These are phyloP conservation scores for Tagetes patula DNA, from an alignment of 129 eudicot genomes.

Conservation along the genomic window DNA sequence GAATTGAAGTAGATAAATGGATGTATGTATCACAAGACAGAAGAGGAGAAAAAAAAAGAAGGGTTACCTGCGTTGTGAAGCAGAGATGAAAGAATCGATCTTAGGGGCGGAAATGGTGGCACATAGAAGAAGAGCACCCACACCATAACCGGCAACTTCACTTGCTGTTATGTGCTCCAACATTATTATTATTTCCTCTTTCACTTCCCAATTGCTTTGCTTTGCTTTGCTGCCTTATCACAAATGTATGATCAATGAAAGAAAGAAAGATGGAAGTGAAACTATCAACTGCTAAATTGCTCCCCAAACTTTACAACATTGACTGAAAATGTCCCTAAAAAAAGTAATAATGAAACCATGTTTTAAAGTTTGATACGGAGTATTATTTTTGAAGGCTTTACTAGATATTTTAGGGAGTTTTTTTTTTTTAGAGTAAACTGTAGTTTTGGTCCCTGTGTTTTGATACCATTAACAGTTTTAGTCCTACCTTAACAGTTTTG, in stretches of 20 bases:
- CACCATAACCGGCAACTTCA: constrained; percentile 87
- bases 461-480: too few relatives aligned
- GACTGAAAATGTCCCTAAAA: constrained; percentile 16
- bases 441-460: too few relatives aligned
- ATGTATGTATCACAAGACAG: background rate
- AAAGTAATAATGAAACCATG: background rate
- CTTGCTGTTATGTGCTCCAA: constrained; percentile 81
- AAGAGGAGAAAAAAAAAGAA: too few relatives aligned
- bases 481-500: too few relatives aligned
- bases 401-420: too few relatives aligned
- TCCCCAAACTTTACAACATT: constrained; percentile 6
- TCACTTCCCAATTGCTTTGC: background rate
- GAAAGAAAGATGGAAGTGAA: background rate
- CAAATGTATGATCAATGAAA: background rate
- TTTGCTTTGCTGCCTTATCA: constrained; percentile 18
- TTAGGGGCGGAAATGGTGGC: constrained; percentile 88
- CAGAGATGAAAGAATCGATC: constrained; percentile 68
- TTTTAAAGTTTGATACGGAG: background rate
- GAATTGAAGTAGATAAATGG: background rate
- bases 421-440: too few relatives aligned
- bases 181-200: constrained; percentile 28
- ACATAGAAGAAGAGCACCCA: constrained; percentile 66
- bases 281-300: constrained; percentile 1
- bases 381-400: too few relatives aligned
- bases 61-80: constrained; percentile 84